phyloP scores from a whole-genome alignment of 2,329 filamentous ascomycete species.

The Sordariomycetes sp. region DNA sequence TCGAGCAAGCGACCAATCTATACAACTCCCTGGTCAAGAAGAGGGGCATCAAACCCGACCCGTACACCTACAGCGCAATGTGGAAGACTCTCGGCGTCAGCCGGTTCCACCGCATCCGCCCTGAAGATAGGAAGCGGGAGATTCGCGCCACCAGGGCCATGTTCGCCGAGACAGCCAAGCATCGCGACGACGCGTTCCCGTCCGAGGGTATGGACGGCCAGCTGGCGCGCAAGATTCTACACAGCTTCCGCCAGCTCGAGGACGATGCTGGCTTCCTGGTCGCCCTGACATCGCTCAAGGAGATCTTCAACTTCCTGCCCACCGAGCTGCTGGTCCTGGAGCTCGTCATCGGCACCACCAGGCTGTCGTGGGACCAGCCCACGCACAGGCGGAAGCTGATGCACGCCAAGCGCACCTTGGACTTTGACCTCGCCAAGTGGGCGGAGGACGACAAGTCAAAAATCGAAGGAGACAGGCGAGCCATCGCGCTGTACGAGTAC shows the following conservation, averaged over 20 bases:
- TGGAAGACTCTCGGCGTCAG: constrained; percentile 52
- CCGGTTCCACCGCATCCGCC: constrained; percentile 27
- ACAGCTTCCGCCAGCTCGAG: constrained; percentile 37
- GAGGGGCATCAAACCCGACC: constrained; percentile 47
- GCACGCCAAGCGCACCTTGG: constrained; percentile 30
- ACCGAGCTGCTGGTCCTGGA: constrained; percentile 37
- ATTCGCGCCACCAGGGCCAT: constrained; percentile 26
- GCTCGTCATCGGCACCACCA: constrained; percentile 32
- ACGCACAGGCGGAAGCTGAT: constrained; percentile 30
- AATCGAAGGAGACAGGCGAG: constrained; percentile 23
- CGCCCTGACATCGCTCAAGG: constrained; percentile 31
- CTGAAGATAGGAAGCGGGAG: constrained; percentile 18
- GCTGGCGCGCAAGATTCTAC: constrained; percentile 38
- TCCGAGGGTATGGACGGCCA: constrained; percentile 32
- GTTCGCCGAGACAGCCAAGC: constrained; percentile 40
- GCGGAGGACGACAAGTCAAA: constrained; percentile 19
- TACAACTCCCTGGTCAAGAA: constrained; percentile 44
- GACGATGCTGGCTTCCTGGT: constrained; percentile 36
- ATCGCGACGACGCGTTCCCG: constrained; percentile 32
- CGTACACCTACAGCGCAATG: constrained; percentile 59
- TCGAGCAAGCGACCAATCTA: constrained; percentile 42
- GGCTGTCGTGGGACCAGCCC: constrained; percentile 31
- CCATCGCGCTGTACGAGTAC: constrained; percentile 31
- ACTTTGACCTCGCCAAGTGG: constrained; percentile 22
- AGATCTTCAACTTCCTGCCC: constrained; percentile 32